Percentiles rank a stretch among this genome's conserved stretches.
These are phyloP conservation scores for Sclerotinia nivalis DNA, from an alignment of 2,329 filamentous ascomycete genomes.

Conservation along the genomic window DNA sequence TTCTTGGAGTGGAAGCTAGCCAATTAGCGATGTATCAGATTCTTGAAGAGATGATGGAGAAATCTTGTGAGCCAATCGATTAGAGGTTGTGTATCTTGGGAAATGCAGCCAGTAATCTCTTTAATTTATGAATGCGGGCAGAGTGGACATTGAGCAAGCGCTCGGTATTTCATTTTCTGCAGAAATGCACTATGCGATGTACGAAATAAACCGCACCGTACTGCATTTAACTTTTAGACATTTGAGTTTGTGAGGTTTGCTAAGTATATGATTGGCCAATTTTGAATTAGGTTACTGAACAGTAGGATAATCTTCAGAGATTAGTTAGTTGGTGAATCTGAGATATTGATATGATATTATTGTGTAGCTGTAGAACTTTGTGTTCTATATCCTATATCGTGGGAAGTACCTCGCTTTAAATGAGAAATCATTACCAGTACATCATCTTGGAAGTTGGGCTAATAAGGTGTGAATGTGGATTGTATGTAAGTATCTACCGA, in stretches of 20 bases:
- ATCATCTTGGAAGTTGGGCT: background rate
- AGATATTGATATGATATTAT: background rate
- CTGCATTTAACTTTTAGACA: no score
- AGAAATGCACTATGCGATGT: conserved; percentile 1
- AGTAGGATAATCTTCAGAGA: background rate
- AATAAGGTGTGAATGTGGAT: background rate
- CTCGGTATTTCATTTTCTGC: conserved; percentile 8
- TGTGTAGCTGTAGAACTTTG: no score
- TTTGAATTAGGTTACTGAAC: no score
- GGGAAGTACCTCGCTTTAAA: background rate
- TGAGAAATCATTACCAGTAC: background rate
- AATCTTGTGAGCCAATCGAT: conserved; percentile 4
- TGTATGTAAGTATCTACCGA: conserved; percentile 12
- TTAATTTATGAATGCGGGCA: background rate
- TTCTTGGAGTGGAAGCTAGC: background rate
- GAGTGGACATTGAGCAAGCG: background rate
- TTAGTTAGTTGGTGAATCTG: background rate
- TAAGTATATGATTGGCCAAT: no score
- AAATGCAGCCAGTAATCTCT: conserved; percentile 5
- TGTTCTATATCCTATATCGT: no score
- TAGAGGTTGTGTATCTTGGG: background rate
- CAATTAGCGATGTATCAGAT: conserved; percentile 17
- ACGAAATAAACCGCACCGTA: no score
- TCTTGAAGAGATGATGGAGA: background rate
- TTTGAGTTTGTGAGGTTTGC: no score